phyloP scores from a whole-genome alignment of 768 basidiomycete species.

The Punctularia strigosozonata region DNA sequence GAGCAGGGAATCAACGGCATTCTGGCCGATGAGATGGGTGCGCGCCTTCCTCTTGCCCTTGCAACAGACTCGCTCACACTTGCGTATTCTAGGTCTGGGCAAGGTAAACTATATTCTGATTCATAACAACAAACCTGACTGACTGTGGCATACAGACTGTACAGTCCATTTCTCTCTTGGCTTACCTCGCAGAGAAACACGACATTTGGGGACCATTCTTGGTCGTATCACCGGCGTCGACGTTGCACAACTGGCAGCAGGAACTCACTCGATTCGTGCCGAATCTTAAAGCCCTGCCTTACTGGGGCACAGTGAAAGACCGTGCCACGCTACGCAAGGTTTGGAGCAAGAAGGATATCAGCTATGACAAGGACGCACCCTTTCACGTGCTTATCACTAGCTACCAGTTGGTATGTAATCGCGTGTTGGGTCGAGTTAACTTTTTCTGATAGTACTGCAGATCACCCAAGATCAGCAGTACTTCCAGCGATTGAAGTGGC shows the following conservation, averaged over 20 bases:
- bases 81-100: no score
- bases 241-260: conserved; percentile 98
- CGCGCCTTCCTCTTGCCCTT: no score
- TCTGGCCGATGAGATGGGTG: conserved; percentile 98
- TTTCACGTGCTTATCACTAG: conserved; percentile 97
- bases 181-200: conserved; percentile 92
- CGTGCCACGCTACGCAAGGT: conserved; percentile 89
- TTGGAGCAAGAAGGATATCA: conserved; percentile 97
- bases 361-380: conserved; percentile 88
- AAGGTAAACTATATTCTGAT: conserved; percentile 37
- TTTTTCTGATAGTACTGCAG: conserved; percentile 22
- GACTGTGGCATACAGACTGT: conserved; percentile 53
- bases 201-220: conserved; percentile 99
- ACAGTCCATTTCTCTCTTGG: conserved; percentile 92
- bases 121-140: conserved; percentile 14
- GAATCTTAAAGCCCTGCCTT: conserved; percentile 84
- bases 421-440: not conserved
- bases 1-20: conserved; percentile 99
- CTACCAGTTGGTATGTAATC: conserved; percentile 71
- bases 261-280: conserved; percentile 96
- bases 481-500: conserved; percentile 97
- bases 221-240: conserved; percentile 94
- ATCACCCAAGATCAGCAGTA: conserved; percentile 96
- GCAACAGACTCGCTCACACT: no score
- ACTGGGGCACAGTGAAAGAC: conserved; percentile 98